Evolutionary conservation across 1,139 yeast genomes (phyloP).

Genomic region (Suhomyces coccinellae): DNA sequence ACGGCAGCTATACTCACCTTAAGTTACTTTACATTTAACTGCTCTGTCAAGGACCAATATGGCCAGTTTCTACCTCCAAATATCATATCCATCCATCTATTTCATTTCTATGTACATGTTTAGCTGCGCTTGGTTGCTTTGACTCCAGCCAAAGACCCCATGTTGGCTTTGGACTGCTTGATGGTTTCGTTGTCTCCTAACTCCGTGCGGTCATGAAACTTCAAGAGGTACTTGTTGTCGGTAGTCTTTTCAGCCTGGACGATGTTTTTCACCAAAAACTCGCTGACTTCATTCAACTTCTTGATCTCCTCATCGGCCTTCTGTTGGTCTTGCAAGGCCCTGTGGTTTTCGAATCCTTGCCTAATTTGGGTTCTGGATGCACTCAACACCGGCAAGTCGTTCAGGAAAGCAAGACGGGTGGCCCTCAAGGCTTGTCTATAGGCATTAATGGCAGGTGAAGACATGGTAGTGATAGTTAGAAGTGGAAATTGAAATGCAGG

Average conservation of each 20-base stretch:
- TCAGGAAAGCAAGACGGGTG: conserved; percentile 62
- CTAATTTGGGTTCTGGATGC: conserved; percentile 71
- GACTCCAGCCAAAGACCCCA: conserved; percentile 47
- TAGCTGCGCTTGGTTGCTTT: conserved; percentile 29
- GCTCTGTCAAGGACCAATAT: background rate
- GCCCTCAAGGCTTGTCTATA: conserved; percentile 75
- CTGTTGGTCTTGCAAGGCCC: conserved; percentile 28
- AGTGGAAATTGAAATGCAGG: background rate
- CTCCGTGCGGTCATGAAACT: conserved; percentile 80
- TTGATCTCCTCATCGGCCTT: conserved; percentile 54
- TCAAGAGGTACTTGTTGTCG: conserved; percentile 48
- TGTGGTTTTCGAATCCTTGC: conserved; percentile 52
- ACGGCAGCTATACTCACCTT: too few species aligned
- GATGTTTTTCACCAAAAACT: conserved; percentile 66
- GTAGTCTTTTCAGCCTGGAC: conserved; percentile 73
- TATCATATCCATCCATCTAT: background rate
- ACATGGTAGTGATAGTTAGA: conserved; percentile 3
- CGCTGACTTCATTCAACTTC: conserved; percentile 68
- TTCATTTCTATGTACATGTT: conserved; percentile 8
- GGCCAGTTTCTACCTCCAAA: too few species aligned
- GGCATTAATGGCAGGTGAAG: conserved; percentile 41
- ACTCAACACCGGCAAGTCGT: conserved; percentile 51
- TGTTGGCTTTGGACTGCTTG: conserved; percentile 32
- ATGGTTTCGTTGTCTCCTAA: conserved; percentile 80
- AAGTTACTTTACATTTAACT: background rate